These are phyloP conservation scores for Citrus glauca DNA, from an alignment of 345 rosid genomes.

Conservation along the genomic window DNA sequence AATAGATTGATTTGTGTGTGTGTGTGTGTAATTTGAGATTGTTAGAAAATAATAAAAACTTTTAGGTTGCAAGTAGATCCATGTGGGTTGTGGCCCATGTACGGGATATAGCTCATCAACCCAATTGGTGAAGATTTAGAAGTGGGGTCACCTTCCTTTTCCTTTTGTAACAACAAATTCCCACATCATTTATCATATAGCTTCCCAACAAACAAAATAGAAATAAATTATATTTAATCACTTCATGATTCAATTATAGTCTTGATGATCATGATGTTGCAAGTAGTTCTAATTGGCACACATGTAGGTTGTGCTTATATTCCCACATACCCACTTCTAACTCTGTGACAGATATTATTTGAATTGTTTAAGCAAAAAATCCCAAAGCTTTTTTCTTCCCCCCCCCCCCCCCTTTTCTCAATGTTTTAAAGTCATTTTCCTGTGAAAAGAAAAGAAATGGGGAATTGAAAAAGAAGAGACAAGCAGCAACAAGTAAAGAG, in stretches of 20 bases:
- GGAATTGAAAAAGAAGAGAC: constrained; percentile 26
- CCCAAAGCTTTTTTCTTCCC: neutral
- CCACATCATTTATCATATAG: neutral
- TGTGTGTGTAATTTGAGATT: neutral
- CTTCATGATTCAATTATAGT: constrained; percentile 6
- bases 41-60: neutral
- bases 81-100: constrained; percentile 6
- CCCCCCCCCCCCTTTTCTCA: neutral
- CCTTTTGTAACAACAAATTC: neutral
- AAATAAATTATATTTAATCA: neutral
- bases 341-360: neutral
- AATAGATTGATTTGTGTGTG: neutral
- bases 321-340: constrained; percentile 14
- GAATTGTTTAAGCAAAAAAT: constrained; percentile 9
- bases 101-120: constrained; percentile 21
- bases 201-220: neutral
- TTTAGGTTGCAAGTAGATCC: neutral
- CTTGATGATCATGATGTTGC: constrained; percentile 18
- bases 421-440: constrained; percentile 18
- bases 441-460: constrained; percentile 14
- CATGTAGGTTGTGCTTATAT: constrained; percentile 1
- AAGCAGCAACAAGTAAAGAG: constrained; percentile 13
- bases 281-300: constrained; percentile 13
- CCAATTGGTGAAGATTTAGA: constrained; percentile 5
- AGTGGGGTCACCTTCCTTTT: constrained; percentile 7